Evolutionary conservation across 2,329 filamentous ascomycete species (phyloP), one percentile per base, ranked within the genome.

Genomic region (Epichloe uncinata): DNA sequence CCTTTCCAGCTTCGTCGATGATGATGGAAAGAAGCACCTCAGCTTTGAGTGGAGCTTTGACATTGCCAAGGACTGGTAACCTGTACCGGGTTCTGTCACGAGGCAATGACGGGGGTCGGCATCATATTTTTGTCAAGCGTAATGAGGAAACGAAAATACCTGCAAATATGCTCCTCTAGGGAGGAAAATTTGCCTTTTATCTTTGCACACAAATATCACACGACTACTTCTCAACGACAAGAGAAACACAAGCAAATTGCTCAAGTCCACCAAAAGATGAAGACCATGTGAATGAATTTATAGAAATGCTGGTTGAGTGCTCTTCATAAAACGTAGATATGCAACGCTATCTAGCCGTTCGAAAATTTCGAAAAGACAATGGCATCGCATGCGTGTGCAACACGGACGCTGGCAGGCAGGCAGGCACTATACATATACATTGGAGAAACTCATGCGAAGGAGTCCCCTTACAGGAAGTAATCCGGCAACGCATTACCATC

Each of bases 31-130:
- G 69, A 83, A 78, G 56, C 90, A 98, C 69, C 75, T 98, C 55
- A 77, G 84, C 65, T 98, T 98, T 68, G 85, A 95, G 62, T 98
- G 93, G 93, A 82, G 84, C 54, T 97, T 98, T 63, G 86, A 96
- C 64, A 95, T 98, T 66, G 78, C 85, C 71, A 98, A 97, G 79
- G 87, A 95, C 66, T 97, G 93, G 93, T 87, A 82, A 54, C 11
- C 16, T 34, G 12, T 58, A 60, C 35, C 42, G 15, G 13, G 38
- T 22, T 26, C 16, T 42, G 30, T 48, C 38, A 33, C 38, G 12
- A 37, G 35, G n/a, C 37, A 34, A 42, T 20, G 18, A 16, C 13
- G 18, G 15, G 30, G 30, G 41, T 50, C 26, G 42, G 42, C 50
- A 51, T 42, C 33, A 16, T 42, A 16, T 45, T 30, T 49, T 52